These are phyloP conservation scores for Bruguiera parviflora DNA, from an alignment of 345 rosid genomes.

Conservation along the genomic window DNA sequence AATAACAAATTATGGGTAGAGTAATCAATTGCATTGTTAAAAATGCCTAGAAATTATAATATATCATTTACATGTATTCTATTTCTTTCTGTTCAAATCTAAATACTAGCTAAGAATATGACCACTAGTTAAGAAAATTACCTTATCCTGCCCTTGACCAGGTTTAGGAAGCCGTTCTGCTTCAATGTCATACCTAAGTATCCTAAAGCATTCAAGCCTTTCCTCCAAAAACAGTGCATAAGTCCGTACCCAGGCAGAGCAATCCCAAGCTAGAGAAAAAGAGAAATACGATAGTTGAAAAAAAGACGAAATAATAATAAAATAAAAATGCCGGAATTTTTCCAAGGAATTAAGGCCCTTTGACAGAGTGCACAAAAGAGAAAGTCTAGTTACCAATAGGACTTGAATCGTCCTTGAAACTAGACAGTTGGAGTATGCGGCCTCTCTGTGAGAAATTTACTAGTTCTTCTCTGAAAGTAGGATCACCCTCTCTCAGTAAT, in stretches of 20 bases:
- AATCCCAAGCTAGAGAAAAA: constrained; percentile 82
- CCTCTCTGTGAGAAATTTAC: constrained; percentile 78
- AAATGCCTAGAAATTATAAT: too few species aligned
- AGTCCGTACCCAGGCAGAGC: constrained; percentile 99
- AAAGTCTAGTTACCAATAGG: constrained; percentile 57
- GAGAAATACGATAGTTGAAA: not conserved
- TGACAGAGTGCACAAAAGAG: not conserved
- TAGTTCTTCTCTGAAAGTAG: constrained; percentile 86
- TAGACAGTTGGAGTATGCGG: constrained; percentile 81
- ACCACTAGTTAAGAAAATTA: constrained; percentile 9
- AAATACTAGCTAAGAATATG: not conserved
- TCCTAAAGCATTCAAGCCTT: constrained; percentile 89
- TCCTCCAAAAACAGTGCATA: constrained; percentile 94
- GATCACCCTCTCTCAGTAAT: constrained; percentile 87
- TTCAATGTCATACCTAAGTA: constrained; percentile 86
- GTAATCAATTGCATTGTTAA: too few species aligned
- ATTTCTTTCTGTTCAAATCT: too few species aligned
- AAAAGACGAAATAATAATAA: not conserved
- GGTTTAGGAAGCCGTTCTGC: constrained; percentile 88
- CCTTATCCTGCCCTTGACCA: constrained; percentile 84
- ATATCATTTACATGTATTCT: too few species aligned
- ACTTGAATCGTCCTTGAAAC: constrained; percentile 97
- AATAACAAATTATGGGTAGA: too few species aligned
- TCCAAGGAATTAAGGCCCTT: too few species aligned
- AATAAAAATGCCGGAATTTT: not conserved